Conservation (phyloP, 148 eudicot genomes). For the Linanthus parryae region DNA sequence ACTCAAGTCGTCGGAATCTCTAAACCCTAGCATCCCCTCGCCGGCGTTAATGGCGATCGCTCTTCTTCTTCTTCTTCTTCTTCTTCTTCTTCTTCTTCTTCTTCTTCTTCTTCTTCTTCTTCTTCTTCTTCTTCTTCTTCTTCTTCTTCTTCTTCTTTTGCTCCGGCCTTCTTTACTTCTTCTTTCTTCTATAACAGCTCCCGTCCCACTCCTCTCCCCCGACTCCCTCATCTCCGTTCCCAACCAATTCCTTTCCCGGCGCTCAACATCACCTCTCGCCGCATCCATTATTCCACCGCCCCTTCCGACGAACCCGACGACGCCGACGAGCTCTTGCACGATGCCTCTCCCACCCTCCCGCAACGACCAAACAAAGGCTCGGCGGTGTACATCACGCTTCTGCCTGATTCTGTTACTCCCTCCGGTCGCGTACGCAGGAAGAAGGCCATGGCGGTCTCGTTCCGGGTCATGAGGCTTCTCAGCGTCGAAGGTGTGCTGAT, state of each 20-base stretch:
- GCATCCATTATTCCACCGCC: slow-evolving; percentile 13
- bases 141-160: too few species aligned
- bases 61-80: too few species aligned
- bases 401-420: slow-evolving; percentile 13
- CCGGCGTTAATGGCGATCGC: too few species aligned
- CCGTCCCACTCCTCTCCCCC: slow-evolving; percentile 4
- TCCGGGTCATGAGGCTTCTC: slow-evolving; percentile 28
- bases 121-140: too few species aligned
- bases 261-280: slow-evolving; percentile 10
- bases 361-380: slow-evolving; percentile 15
- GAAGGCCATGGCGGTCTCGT: slow-evolving; percentile 30
- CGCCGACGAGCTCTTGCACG: slow-evolving; percentile 31
- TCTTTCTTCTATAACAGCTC: slow-evolving; percentile 1
- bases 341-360: slow-evolving; percentile 8
- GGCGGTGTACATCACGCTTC: slow-evolving; percentile 31
- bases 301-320: slow-evolving; percentile 17
- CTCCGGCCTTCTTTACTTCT: too few species aligned
- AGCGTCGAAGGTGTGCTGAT: slow-evolving; percentile 71
- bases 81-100: too few species aligned
- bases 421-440: slow-evolving; percentile 19
- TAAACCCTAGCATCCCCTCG: too few species aligned
- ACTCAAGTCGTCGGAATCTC: too few species aligned
- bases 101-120: too few species aligned
- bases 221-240: slow-evolving; percentile 3
- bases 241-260: neutral